Base-by-base conservation (phyloP, 2,329 filamentous ascomycete genomes). In the Ceratocystis alfenasii region DNA sequence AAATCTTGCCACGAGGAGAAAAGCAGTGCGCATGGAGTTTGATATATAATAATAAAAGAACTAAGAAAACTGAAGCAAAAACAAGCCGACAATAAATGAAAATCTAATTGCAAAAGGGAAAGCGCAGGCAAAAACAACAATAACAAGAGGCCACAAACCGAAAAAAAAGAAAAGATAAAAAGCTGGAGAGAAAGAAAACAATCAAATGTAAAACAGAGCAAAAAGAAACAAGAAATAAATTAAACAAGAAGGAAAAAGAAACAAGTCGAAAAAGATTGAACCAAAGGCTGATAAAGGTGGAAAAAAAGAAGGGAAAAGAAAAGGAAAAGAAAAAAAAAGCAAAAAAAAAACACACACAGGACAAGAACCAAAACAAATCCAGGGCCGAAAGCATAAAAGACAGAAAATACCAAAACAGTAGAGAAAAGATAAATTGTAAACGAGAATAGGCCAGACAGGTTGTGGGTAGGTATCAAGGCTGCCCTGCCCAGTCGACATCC, bases 171-270 rank as follows among this genome's bases (percentile, higher is more conserved):
- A 69, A 70, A 70, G 72, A 72, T 70, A 70, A 71, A 70, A 73
- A 70, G 70, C 74, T 8, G 70, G 73, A 73, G 8, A 53, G 17
- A 53, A 41, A 12, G 3, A 41, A 3, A 59, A 22, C 22, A 28
- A 46, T n/a, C 44, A 33, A 25, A 78, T 75, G 64, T 48, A 61
- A 73, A 70, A 71, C 69, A 70, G 68, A 70, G 74, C 79, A 76
- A 78, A 74, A 74, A 76, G 74, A 64, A 15, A 65, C 79, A 78
- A 76, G 73, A 75, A 71, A 72, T 70, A 70, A 70, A 66, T 65
- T 72, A 65, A 70, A 69, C 67, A 66, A 62, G 62, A 63, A 60
- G 66, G 69, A 68, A 65, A 71, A 67, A 65, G 71, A 67, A 69
- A 70, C 71, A 72, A 72, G 71, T 70, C 71, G 70, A 68, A 69